These are phyloP conservation scores for Saturnispora mendoncae DNA, from an alignment of 805 yeast genomes.

Conservation along the genomic window DNA sequence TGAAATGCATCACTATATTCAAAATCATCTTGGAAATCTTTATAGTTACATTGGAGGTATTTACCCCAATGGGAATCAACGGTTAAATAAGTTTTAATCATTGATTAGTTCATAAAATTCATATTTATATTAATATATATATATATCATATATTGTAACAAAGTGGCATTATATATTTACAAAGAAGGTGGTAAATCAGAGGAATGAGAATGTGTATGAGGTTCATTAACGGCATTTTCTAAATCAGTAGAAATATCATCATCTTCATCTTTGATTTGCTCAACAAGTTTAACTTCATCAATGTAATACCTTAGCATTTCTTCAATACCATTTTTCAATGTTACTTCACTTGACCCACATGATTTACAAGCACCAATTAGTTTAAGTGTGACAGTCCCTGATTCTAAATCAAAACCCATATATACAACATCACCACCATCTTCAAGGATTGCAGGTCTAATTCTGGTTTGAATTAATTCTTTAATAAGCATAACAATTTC, in stretches of 20 bases:
- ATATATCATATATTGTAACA: no score
- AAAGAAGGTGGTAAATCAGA: constrained; percentile 30
- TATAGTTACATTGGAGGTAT: constrained; percentile 20
- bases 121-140: no score
- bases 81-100: no score
- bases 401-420: constrained; percentile 73
- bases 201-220: constrained; percentile 8
- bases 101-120: no score
- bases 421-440: constrained; percentile 97
- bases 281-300: constrained; percentile 86
- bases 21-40: constrained; percentile 26
- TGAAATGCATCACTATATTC: constrained; percentile 28
- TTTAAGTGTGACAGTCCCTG: constrained; percentile 82
- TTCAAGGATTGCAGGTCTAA: constrained; percentile 95
- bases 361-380: constrained; percentile 94
- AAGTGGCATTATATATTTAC: no score
- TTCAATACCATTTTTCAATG: constrained; percentile 91
- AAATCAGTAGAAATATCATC: constrained; percentile 37
- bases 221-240: constrained; percentile 15
- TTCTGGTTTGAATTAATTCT: constrained; percentile 87
- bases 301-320: constrained; percentile 96
- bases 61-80: constrained; percentile 11
- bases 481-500: constrained; percentile 86
- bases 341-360: constrained; percentile 84
- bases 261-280: constrained; percentile 79